Evolutionary conservation across 1,284 basidiomycete genomes (phyloP), one percentile per base, ranked within the genome.

Genomic region (Fomitopsis palustris): DNA sequence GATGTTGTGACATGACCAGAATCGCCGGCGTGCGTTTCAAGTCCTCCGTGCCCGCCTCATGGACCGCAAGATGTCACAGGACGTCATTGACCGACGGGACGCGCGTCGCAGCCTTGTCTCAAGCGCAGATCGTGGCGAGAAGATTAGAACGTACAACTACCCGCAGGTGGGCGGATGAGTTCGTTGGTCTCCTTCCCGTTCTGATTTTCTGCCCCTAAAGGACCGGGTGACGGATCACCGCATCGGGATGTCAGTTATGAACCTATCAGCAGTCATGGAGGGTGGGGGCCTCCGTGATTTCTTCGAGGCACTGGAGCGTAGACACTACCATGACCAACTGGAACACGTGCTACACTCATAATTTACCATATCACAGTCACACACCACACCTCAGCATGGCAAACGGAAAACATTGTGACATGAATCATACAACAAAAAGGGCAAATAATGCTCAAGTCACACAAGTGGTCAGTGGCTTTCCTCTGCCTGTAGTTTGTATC

Each of bases 161-260:
- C 85, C 92, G 1, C 93, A 95, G 80, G 92, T 85, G 55, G 12
- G 76, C 67, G 17, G 54, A 37, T 7, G 41, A 49, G 14, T 19
- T 10, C 19, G 45, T 19, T 19, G 35, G 25, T 25, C 0, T n/a
- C 2, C 4, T 33, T 3, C 3, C 25, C 49, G 8, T 53, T 3
- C 7, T 51, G 23, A 42, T 31, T 1, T 37, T 35, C 43, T 4
- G 59, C 35, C 35, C 16, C 43, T 53, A 38, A 63, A 95, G 88
- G 93, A 95, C 67, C 88, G 95, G 17, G 85, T 97, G 9, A 97
- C 95, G 2, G 95, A 97, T 71, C 95, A 97, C 68, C 83, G 95
- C 0, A 86, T 96, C 56, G 90, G 91, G 1, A 71, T 93, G 33
- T 89, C 90, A 1, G 67, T 93, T 25, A 90, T 83, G 69, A 93